Percentiles rank a stretch among this genome's conserved stretches.
Evolutionary conservation across 495 filamentous ascomycete genomes (phyloP).

Genomic region (Bathelium albidoporum): DNA sequence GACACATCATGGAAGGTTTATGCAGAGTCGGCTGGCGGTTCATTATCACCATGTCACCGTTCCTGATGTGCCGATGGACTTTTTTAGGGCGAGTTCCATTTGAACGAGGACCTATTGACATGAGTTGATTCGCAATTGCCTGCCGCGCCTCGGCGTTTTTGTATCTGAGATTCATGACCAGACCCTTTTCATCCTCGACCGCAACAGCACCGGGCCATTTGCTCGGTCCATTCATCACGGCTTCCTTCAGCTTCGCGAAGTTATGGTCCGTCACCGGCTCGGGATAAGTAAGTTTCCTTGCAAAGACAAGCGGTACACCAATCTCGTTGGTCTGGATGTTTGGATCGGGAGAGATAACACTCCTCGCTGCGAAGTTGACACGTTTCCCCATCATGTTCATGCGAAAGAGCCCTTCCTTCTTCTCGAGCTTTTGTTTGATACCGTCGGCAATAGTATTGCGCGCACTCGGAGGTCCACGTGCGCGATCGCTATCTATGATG

Average conservation of each 20-base stretch:
- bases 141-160: slow-evolving; percentile 79
- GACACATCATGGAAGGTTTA: slow-evolving; percentile 99
- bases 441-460: slow-evolving; percentile 64
- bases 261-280: slow-evolving; percentile 97
- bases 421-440: slow-evolving; percentile 95
- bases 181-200: slow-evolving; percentile 91
- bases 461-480: slow-evolving; percentile 63
- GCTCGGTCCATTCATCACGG: slow-evolving; percentile 88
- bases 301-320: slow-evolving; percentile 93
- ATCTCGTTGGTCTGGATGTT: slow-evolving; percentile 99
- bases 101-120: slow-evolving; percentile 50
- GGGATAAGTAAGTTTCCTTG: slow-evolving; percentile 89
- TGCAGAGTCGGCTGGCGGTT: slow-evolving; percentile 99
- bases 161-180: slow-evolving; percentile 74
- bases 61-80: slow-evolving; percentile 89
- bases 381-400: slow-evolving; percentile 99
- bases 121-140: slow-evolving; percentile 79
- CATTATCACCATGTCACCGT: slow-evolving; percentile 96
- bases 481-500: slow-evolving; percentile 77
- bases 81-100: slow-evolving; percentile 70
- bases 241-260: slow-evolving; percentile 86
- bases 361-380: slow-evolving; percentile 95
- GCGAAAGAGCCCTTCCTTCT: slow-evolving; percentile 96
- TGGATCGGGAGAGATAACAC: slow-evolving; percentile 95
- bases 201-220: slow-evolving; percentile 91